Base-by-base conservation (phyloP, 208 protist species). In the Leishmania tarentolae region DNA sequence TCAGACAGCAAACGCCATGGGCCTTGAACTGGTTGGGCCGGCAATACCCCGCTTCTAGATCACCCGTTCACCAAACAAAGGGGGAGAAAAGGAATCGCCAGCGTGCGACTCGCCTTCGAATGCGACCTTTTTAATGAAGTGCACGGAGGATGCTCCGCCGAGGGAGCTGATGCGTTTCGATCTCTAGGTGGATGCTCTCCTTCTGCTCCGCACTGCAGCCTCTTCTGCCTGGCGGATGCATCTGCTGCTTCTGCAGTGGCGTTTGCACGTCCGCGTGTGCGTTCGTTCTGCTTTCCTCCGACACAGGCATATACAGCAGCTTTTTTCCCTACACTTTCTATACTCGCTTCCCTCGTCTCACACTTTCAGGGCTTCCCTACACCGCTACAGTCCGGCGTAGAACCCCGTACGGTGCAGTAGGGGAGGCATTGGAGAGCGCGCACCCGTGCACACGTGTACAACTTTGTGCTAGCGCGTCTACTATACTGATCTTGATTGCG, bases 401-500 rank as follows among this genome's bases (percentile, higher is more conserved):
- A 8, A 53, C 44, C 3, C 69, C 42, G 40, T 19, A 52, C 69
- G 40, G 40, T 52, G 40, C 24, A 73, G 42, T 31, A 52, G 37
- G 37, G 40, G 40, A 52, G 24, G 13, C 17, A 35, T n/a, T 73
- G 37, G 11, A 50, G 42, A 73, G 69, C 11, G 69, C 11, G 69
- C 44, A 24, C 31, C 11, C 35, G 69, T 5, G 69, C 31, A 28
- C 21, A n/a, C 31, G 69, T 46, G 69, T 35, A 44, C 21, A 3
- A n/a, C n/a, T 63, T 78, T 61, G 63, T 24, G 73, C 17, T 47
- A 19, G 37, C 19, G n/a, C 46, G 44, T 79, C 59, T 53, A n/a
- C 40, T 44, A 57, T 37, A 31, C 15, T 2, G 35, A 46, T n/a
- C 75, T 9, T 40, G 35, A 63, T 65, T 85, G 28, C 77, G 70